phyloP scores from a whole-genome alignment of 345 rosid genomes.

The Salix suchowensis region DNA sequence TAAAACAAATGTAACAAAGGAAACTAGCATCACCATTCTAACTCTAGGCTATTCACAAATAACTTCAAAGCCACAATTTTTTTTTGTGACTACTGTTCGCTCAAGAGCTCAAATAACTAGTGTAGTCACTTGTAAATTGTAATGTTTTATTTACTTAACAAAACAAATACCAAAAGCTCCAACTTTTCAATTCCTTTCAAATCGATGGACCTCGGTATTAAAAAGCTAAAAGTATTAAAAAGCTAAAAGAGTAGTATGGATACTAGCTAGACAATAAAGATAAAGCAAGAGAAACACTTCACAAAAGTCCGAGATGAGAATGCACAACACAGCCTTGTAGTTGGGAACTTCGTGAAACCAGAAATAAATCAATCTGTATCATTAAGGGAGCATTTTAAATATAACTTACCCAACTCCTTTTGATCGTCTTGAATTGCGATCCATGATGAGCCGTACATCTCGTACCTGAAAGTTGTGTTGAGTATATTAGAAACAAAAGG shows the following conservation, averaged over 20 bases:
- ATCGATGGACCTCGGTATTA: background rate
- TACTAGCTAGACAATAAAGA: background rate
- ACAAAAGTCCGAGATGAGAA: background rate
- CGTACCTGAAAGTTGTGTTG: constrained; percentile 62
- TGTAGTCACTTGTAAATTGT: background rate
- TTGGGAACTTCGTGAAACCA: background rate
- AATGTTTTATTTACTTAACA: background rate
- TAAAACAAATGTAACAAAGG: background rate
- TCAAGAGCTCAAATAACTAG: background rate
- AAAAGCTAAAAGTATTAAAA: background rate
- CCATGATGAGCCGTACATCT: constrained; percentile 96
- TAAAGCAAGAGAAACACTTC: background rate
- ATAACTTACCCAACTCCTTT: constrained; percentile 84
- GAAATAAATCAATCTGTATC: background rate
- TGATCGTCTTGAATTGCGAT: constrained; percentile 92
- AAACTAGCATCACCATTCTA: background rate
- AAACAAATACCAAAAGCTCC: background rate
- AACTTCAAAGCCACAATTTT: background rate
- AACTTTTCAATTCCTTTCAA: background rate
- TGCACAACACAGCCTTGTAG: too few species aligned
- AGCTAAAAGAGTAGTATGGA: background rate
- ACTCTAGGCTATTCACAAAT: background rate
- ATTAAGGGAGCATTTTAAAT: background rate
- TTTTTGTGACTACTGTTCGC: background rate
- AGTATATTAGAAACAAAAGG: constrained; percentile 1